These are phyloP conservation scores for Quercus mongolica DNA, from an alignment of 306 rosid genomes.

Conservation along the genomic window DNA sequence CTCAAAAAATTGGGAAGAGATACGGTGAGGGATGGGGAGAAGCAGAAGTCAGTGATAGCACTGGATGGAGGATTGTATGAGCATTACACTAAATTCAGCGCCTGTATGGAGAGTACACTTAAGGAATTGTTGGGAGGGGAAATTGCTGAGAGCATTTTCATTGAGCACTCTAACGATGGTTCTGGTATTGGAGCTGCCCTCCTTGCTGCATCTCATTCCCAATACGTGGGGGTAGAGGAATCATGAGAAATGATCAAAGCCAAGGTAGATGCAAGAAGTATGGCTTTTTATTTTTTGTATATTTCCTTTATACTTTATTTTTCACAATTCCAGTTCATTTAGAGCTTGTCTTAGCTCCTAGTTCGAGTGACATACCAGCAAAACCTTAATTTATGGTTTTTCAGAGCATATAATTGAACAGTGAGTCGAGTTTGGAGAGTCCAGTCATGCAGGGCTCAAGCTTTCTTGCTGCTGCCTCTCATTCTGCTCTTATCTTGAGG, in stretches of 20 bases:
- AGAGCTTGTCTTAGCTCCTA: slow-evolving; percentile 25
- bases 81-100: slow-evolving; percentile 72
- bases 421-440: slow-evolving; percentile 19
- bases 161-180: slow-evolving; percentile 80
- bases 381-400: slow-evolving; percentile 32
- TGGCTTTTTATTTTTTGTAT: slow-evolving; percentile 31
- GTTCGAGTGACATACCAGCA: slow-evolving; percentile 28
- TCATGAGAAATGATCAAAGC: slow-evolving; percentile 33
- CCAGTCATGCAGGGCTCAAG: slow-evolving; percentile 10
- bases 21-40: slow-evolving; percentile 54
- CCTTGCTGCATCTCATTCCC: slow-evolving; percentile 94
- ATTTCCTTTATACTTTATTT: no score
- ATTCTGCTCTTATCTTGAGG: slow-evolving; percentile 16
- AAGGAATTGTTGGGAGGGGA: slow-evolving; percentile 79
- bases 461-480: slow-evolving; percentile 22
- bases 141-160: slow-evolving; percentile 45
- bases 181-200: slow-evolving; percentile 97
- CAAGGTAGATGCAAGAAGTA: slow-evolving; percentile 29
- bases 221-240: slow-evolving; percentile 57
- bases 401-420: slow-evolving; percentile 22
- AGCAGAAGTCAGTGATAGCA: slow-evolving; percentile 72
- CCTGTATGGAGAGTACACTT: slow-evolving; percentile 70
- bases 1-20: slow-evolving; percentile 90
- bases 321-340: slow-evolving; percentile 8
- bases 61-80: slow-evolving; percentile 93